These are phyloP conservation scores for Pseudocercospora fuligena DNA, from an alignment of 2,329 filamentous ascomycete species.

Conservation along the genomic window DNA sequence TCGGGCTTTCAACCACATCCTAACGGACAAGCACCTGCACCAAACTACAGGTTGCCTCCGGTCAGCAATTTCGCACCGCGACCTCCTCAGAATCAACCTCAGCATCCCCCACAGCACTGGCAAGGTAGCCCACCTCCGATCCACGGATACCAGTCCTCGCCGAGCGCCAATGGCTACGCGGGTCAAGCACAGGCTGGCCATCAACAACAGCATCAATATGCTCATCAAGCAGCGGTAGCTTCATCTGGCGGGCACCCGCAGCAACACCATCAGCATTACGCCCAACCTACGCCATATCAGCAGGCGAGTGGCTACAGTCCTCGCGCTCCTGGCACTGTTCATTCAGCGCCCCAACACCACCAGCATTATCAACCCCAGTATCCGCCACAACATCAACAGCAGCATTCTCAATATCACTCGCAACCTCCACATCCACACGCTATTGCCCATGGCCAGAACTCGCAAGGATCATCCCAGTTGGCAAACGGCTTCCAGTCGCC, in stretches of 20 bases:
- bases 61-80: conserved; percentile 38
- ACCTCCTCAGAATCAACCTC: conserved; percentile 31
- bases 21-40: conserved; percentile 48
- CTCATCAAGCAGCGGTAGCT: conserved; percentile 40
- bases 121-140: conserved; percentile 33
- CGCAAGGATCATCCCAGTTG: conserved; percentile 33
- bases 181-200: conserved; percentile 29
- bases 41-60: conserved; percentile 40
- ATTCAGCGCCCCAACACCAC: conserved; percentile 16
- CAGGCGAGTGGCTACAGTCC: conserved; percentile 17
- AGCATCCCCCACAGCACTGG: conserved; percentile 38
- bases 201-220: conserved; percentile 42
- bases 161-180: conserved; percentile 29
- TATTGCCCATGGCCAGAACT: conserved; percentile 14
- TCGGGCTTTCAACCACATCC: conserved; percentile 52
- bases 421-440: conserved; percentile 20
- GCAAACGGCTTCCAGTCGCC: conserved; percentile 40
- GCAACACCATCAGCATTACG: conserved; percentile 24
- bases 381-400: conserved; percentile 28
- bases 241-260: conserved; percentile 33
- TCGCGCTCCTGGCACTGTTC: conserved; percentile 4
- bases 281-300: conserved; percentile 11
- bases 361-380: conserved; percentile 26
- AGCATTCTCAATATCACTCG: conserved; percentile 19
- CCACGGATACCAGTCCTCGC: conserved; percentile 23